Evolutionary conservation across 1,284 basidiomycete genomes (phyloP), one percentile per base, ranked within the genome.

Genomic region (Gomphus bonarii): DNA sequence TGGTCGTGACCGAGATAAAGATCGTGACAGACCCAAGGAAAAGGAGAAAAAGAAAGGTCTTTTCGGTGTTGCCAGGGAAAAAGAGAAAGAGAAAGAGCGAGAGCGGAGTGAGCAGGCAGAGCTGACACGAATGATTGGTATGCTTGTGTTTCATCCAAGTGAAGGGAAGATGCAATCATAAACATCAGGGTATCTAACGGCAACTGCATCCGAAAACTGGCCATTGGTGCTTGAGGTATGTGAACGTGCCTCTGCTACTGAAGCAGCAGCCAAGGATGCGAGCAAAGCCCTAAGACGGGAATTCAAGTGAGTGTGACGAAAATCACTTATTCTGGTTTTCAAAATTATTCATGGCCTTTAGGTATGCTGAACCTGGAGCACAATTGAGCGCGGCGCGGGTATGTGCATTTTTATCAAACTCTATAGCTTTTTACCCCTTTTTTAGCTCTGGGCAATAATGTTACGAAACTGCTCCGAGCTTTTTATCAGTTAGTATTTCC

Each of bases 381-480:
- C 65, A 66, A 54, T 33, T 67, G 25, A 61, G 60, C 42, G 67
- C 67, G 10, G 66, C 65, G 18, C 58, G 61, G 54, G 58, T 64
- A 11, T 38, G 60, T 54, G 28, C n/a, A 50, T 40, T 16, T 31
- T 20, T 25, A 20, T 52, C 54, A 33, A 25, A 4, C 2, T 52
- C 55, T 31, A 50, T 49, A 57, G 60, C 20, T 58, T 54, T 30
- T 33, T 57, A 25, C 59, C 47, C 50, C 52, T 54, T 28, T 36
- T 53, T 46, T 58, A 88, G 86, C 66, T 91, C n/a, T 90, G 87
- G 88, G 88, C 85, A 3, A 82, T 91, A 61, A 86, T 91, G 82
- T 74, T 90, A 18, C 80, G 81, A 35, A 88, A 90, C 62, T 83
- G 80, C 2, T 78, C 79, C 0, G 77, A 81, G 11, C 61, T 75